Evolutionary conservation across 331 rosid species (phyloP), one percentile per base, ranked within the genome.

Genomic region (Acacia pycnantha): DNA sequence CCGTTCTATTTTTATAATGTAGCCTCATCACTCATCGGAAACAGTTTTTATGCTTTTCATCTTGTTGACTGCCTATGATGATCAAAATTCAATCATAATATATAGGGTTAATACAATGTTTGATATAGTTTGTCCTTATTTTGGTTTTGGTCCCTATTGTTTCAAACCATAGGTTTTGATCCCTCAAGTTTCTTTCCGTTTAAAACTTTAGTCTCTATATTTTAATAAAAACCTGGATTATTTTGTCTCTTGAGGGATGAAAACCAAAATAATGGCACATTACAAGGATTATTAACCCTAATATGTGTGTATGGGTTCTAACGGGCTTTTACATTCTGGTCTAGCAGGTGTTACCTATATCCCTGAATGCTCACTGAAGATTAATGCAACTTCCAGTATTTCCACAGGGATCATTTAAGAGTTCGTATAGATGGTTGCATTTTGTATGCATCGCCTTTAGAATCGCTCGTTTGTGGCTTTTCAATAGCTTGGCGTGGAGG

Each of bases 341-440:
- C 75, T 53, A 62, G 73, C 93, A 96, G 99, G 99, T 82, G 84
- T 85, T 83, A 85, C 94, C 70, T 96, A 91, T 76, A 87, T 92
- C 81, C 99, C 99, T 4, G 97, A 96, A 91, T 79, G 87, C 83
- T 86, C 98, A 9, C 88, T 96, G 79, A 91, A 83, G 92, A 94
- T 96, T 73, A 92, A 94, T 75, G 97, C 99, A 76, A 96, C 97
- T 68, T 94, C 99, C 78, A 90, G 99, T 90, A 91, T 96, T 84
- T 94, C 97, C 65, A 90, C 92, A 4, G 98, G 91, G 78, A 92
- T 96, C 81, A 13, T 89, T 51, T 96, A 89, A 78, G 81, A 77
- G 62, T 76, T 70, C 70, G 10, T 27, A 31, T 4, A 46, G 53
- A 44, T 35, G 84, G 80, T 84, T 81, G 87, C 78, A 69, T 68